These are phyloP conservation scores for Prototheca wickerhamii DNA, from an alignment of 163 green algal genomes.

Conservation along the genomic window DNA sequence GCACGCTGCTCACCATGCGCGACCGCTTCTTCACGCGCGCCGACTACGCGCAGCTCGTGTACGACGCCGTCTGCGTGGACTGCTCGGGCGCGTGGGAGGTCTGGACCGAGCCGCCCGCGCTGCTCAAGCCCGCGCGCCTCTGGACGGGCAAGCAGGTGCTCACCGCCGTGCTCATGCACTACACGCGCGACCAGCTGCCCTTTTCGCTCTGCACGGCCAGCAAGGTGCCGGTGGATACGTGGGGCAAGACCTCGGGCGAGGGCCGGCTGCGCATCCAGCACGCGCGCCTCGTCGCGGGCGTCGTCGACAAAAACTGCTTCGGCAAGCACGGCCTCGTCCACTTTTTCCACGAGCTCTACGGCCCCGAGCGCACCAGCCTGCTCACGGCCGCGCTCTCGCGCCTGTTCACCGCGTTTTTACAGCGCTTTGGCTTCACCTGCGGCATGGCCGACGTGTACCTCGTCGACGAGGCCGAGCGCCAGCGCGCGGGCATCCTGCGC, in stretches of 20 bases:
- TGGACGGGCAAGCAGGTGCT: conserved; percentile 97
- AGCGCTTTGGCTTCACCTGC: conserved; percentile 77
- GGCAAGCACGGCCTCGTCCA: conserved; percentile 94
- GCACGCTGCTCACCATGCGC: conserved; percentile 69
- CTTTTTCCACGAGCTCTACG: conserved; percentile 92
- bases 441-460: conserved; percentile 89
- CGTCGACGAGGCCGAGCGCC: conserved; percentile 39
- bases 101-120: conserved; percentile 49
- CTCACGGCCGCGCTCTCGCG: conserved; percentile 73
- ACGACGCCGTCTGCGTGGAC: conserved; percentile 30
- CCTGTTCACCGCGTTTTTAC: conserved; percentile 84
- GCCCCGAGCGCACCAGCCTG: conserved; percentile 54
- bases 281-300: conserved; percentile 67
- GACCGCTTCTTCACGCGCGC: conserved; percentile 72
- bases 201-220: conserved; percentile 55
- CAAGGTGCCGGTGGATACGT: conserved; percentile 78
- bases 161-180: conserved; percentile 57
- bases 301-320: conserved; percentile 93
- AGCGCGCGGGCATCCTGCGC: conserved; percentile 43
- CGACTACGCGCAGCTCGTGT: conserved; percentile 76
- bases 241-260: conserved; percentile 63
- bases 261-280: conserved; percentile 59
- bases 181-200: conserved; percentile 64
- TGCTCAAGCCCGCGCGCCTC: conserved; percentile 75
- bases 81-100: conserved; percentile 25